These are phyloP conservation scores for Haplographium delicatum DNA, from an alignment of 495 filamentous ascomycete species.

Conservation along the genomic window DNA sequence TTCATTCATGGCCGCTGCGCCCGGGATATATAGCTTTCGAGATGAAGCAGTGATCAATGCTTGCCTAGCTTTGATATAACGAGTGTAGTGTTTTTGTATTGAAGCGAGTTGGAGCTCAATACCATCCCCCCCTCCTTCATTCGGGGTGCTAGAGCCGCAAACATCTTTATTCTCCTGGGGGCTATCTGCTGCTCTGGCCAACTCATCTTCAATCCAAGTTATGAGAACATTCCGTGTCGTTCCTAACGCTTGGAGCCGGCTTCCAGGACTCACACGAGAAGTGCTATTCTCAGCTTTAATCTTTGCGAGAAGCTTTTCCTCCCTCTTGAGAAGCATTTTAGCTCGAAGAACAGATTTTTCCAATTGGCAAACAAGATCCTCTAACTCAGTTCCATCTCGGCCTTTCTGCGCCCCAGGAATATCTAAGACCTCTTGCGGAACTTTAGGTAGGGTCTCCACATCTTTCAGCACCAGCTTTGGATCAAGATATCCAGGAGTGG, in stretches of 20 bases:
- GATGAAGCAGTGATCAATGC: conserved; percentile 30
- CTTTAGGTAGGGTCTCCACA: conserved; percentile 39
- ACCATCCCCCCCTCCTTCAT: conserved; percentile 31
- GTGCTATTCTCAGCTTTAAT: conserved; percentile 35
- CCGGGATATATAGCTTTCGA: background rate
- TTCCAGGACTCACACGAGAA: background rate
- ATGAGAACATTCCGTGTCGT: conserved; percentile 60
- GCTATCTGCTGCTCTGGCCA: conserved; percentile 44
- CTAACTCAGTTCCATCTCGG: conserved; percentile 31
- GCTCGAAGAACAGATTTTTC: conserved; percentile 61
- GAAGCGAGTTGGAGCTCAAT: conserved; percentile 12
- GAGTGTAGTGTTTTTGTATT: conserved; percentile 36
- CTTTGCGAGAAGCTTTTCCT: conserved; percentile 57
- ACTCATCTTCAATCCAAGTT: conserved; percentile 65
- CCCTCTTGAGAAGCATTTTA: conserved; percentile 54
- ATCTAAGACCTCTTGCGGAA: conserved; percentile 41
- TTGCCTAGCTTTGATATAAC: conserved; percentile 40
- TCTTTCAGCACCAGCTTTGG: conserved; percentile 36
- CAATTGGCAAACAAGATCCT: conserved; percentile 52
- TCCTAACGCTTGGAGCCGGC: conserved; percentile 36
- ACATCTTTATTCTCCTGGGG: conserved; percentile 35
- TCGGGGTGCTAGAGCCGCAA: conserved; percentile 1
- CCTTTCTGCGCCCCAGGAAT: conserved; percentile 5
- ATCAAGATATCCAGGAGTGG: conserved; percentile 43
- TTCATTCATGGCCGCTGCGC: background rate